Evolutionary conservation across 495 filamentous ascomycete species (phyloP).

Genomic region (Hypoxylon crocopeplum): DNA sequence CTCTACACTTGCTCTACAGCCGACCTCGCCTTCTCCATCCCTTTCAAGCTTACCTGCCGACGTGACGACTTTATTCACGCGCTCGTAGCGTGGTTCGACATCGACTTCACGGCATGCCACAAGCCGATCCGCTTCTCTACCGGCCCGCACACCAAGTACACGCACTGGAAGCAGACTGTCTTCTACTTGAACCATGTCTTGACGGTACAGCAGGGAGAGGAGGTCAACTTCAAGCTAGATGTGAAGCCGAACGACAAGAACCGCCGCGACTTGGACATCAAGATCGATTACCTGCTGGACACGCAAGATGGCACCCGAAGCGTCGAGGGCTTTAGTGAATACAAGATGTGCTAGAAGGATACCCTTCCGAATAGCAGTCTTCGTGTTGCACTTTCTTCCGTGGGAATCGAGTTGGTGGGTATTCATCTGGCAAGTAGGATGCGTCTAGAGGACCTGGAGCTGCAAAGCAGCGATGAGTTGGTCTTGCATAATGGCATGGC

Average conservation of each 20-base stretch:
- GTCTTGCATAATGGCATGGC: constrained; percentile 29
- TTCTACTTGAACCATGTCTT: constrained; percentile 87
- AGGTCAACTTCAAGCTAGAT: constrained; percentile 71
- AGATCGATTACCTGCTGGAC: constrained; percentile 79
- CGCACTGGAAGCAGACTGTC: constrained; percentile 94
- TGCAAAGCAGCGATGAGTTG: constrained; percentile 7
- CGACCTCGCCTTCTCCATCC: constrained; percentile 70
- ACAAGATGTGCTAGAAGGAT: constrained; percentile 78
- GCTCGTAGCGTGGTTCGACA: constrained; percentile 98
- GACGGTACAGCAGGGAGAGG: constrained; percentile 80
- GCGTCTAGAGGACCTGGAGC: not conserved
- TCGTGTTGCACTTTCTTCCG: constrained; percentile 2
- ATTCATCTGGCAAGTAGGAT: not conserved
- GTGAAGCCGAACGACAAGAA: constrained; percentile 94
- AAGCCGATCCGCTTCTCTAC: constrained; percentile 85
- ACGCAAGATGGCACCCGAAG: constrained; percentile 72
- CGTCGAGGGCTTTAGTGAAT: constrained; percentile 74
- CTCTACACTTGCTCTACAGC: constrained; percentile 70
- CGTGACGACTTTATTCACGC: constrained; percentile 93
- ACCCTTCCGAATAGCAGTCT: not conserved
- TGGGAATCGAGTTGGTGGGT: not conserved
- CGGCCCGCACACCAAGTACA: constrained; percentile 88
- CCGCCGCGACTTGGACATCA: constrained; percentile 92
- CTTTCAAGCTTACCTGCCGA: constrained; percentile 71
- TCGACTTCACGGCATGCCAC: constrained; percentile 95